Base-by-base conservation (phyloP, 2,329 filamentous ascomycete genomes). In the Penicillium sp. region DNA sequence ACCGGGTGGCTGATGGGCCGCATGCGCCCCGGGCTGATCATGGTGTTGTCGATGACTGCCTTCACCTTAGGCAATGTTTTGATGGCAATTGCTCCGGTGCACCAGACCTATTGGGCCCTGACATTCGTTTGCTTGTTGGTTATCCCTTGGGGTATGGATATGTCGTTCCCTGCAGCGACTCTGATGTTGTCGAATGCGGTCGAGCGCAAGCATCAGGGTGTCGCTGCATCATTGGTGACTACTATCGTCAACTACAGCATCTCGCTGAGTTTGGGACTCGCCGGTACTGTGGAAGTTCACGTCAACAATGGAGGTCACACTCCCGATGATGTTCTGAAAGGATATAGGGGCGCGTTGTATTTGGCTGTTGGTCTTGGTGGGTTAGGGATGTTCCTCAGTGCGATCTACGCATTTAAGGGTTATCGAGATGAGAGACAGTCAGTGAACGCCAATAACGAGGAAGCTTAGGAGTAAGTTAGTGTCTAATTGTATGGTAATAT, bases 191-290 rank as follows among this genome's bases (percentile, higher is more conserved):
- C 81, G 31, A 82, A 88, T 61, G 75, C 75, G 2, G 75, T 81
- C 29, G 63, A 71, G 10, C 73, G 75, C 31, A 71, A 80, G 51
- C 76, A 81, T 51, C 81, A 84, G 61, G 82, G 81, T 6, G 75
- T 83, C 17, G 80, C 80, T 2, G 81, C 80, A 0, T 83, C 80
- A 19, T 69, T 89, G 6, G 83, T 89, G 33, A 85, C 82, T 57
- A 89, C 86, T 0, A 78, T 87, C 12, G 83, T 89, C 60, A 89
- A 90, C 70, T 90, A 89, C 67, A 82, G 82, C 57, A 89, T 90
- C 35, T 85, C 84, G 1, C 71, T 89, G 3, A 86, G 84, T 0
- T 77, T 90, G 0, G 88, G 87, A 0, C 81, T 90, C 45, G 86
- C 86, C 0, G 86, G 86, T 0, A 89, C 85, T 0, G 81, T 89